phyloP scores from a whole-genome alignment of 179 eudicot genomes.

The Beta corolliflora region DNA sequence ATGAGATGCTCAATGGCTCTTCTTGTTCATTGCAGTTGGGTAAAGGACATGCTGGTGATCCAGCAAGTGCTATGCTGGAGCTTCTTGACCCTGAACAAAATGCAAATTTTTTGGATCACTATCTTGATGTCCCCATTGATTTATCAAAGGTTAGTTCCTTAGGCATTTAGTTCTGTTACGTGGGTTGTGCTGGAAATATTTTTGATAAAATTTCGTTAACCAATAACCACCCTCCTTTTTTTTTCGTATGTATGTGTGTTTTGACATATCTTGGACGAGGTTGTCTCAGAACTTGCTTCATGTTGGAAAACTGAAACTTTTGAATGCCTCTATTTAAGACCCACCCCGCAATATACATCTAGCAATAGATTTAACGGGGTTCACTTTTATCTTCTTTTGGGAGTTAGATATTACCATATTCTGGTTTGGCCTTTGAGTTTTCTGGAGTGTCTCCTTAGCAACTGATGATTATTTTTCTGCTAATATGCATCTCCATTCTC shows the following conservation, averaged over 20 bases:
- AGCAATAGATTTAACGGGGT: background rate
- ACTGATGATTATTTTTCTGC: background rate
- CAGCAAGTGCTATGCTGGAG: conserved; percentile 99
- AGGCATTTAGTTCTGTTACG: background rate
- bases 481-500: background rate
- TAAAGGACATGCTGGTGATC: conserved; percentile 98
- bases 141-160: conserved; percentile 76
- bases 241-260: background rate
- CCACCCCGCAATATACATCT: background rate
- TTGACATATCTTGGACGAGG: background rate
- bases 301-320: background rate
- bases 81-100: conserved; percentile 99
- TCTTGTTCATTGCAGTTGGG: conserved; percentile 65
- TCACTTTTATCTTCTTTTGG: background rate
- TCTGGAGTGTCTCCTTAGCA: background rate
- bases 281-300: background rate
- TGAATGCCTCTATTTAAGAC: too few species aligned
- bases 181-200: background rate
- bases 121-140: conserved; percentile 96
- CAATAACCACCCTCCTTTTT: background rate
- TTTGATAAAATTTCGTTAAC: background rate
- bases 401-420: too few species aligned
- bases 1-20: conserved; percentile 10
- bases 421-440: background rate
- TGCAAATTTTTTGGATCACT: conserved; percentile 97